These are phyloP conservation scores for Acer negundo DNA, from an alignment of 345 rosid species.

Conservation along the genomic window DNA sequence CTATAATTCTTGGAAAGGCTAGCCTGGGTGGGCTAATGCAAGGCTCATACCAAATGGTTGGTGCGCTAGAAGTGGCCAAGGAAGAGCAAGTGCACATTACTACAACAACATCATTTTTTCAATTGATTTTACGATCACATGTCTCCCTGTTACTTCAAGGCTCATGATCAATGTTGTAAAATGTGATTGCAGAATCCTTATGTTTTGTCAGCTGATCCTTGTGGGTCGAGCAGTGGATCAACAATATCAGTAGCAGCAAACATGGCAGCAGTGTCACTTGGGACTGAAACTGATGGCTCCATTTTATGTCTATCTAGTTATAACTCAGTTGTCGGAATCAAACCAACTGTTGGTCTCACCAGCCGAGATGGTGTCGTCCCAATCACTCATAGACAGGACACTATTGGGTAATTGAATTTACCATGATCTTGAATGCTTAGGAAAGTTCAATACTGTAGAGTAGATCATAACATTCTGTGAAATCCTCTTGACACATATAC, in stretches of 20 bases:
- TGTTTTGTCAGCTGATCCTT: constrained; percentile 21
- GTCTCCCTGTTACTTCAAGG: not conserved
- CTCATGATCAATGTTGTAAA: not conserved
- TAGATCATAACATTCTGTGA: not conserved
- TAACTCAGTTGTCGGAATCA: constrained; percentile 35
- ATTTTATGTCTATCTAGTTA: constrained; percentile 30
- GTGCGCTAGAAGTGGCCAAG: constrained; percentile 44
- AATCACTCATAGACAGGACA: constrained; percentile 26
- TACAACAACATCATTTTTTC: not conserved
- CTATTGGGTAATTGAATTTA: constrained; percentile 29
- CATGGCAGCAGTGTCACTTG: constrained; percentile 32
- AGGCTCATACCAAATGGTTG: constrained; percentile 29
- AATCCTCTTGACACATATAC: not conserved
- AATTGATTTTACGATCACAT: not conserved
- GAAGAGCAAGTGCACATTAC: constrained; percentile 19
- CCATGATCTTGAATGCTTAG: not conserved
- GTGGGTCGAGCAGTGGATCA: constrained; percentile 35
- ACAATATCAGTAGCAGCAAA: constrained; percentile 36
- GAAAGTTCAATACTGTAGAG: not conserved
- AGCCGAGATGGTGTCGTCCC: constrained; percentile 36
- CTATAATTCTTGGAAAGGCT: constrained; percentile 42
- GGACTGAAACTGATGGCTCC: constrained; percentile 31
- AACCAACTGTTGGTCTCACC: constrained; percentile 35
- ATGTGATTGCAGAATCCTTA: constrained; percentile 23
- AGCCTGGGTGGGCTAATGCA: constrained; percentile 29